Conservation (phyloP, 116 monocot genomes). For the Cymodocea nodosa region DNA sequence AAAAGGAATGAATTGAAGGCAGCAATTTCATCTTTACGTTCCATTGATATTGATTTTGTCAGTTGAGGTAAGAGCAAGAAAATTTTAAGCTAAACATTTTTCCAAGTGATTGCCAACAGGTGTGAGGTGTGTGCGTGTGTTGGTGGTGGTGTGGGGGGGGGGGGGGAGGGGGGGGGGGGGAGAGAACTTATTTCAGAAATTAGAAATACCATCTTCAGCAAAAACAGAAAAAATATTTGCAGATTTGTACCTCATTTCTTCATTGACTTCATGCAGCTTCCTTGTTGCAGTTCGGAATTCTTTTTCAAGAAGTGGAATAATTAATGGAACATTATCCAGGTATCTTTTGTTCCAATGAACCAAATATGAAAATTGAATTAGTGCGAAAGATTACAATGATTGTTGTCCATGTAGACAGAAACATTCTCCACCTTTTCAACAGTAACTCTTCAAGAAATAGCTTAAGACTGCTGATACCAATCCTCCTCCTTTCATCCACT, state of each 20-base stretch:
- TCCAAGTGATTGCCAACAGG: too few relatives aligned
- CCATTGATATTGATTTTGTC: neutral
- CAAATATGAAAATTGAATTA: conserved; percentile 8
- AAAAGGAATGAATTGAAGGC: neutral
- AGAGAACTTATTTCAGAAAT: too few relatives aligned
- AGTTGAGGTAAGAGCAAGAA: too few relatives aligned
- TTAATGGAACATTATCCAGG: conserved; percentile 69
- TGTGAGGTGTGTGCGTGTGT: too few relatives aligned
- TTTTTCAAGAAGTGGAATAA: conserved; percentile 78
- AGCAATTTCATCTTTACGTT: neutral
- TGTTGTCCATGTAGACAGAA: neutral
- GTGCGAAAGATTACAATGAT: neutral
- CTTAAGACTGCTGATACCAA: conserved; percentile 72
- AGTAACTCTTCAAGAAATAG: conserved; percentile 71
- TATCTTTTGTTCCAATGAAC: conserved; percentile 34
- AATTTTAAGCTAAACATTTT: too few relatives aligned
- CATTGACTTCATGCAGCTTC: conserved; percentile 53
- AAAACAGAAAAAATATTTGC: too few relatives aligned
- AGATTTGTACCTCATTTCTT: conserved; percentile 49
- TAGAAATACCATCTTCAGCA: too few relatives aligned
- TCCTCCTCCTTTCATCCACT: conserved; percentile 67
- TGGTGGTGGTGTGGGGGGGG: too few relatives aligned
- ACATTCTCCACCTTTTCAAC: conserved; percentile 37
- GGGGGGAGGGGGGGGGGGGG: too few relatives aligned
- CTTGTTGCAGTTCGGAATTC: conserved; percentile 53